Conservation (phyloP, 2,329 filamentous ascomycete species). For the Biscogniauxia sp. region DNA sequence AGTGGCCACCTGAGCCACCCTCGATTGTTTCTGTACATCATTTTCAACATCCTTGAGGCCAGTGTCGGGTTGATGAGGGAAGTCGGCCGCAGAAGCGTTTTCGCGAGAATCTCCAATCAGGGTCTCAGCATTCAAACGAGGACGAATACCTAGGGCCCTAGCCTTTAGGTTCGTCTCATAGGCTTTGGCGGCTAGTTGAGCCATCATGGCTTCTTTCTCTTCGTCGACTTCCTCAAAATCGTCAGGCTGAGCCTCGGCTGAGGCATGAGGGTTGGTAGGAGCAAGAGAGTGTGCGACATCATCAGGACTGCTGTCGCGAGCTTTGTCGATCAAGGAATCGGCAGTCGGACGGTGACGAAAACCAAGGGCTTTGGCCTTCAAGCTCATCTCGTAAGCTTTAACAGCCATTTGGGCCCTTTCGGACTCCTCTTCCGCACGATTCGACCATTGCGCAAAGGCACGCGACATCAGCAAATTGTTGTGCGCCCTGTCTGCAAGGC, state of each 20-base stretch:
- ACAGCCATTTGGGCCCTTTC: slow-evolving; percentile 27
- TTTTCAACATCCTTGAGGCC: not conserved
- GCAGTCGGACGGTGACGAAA: slow-evolving; percentile 8
- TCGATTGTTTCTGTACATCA: not conserved
- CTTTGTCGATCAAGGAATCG: slow-evolving; percentile 1
- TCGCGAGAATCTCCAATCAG: not conserved
- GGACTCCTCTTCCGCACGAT: slow-evolving; percentile 29
- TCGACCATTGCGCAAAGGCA: slow-evolving; percentile 31
- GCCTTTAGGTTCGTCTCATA: not conserved
- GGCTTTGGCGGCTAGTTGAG: not conserved
- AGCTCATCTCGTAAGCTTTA: slow-evolving; percentile 29
- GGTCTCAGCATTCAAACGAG: slow-evolving; percentile 1
- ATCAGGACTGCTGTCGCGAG: not conserved
- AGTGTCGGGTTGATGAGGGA: not conserved
- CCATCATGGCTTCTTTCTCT: not conserved
- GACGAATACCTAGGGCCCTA: slow-evolving; percentile 3
- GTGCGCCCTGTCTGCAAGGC: slow-evolving; percentile 28
- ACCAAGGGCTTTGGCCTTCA: slow-evolving; percentile 31
- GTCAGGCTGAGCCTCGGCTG: not conserved
- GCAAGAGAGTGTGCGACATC: not conserved
- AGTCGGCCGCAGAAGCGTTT: not conserved
- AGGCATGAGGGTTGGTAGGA: not conserved
- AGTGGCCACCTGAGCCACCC: not conserved
- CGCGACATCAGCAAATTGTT: slow-evolving; percentile 29
- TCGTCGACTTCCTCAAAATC: not conserved